Evolutionary conservation across 2,329 filamentous ascomycete species (phyloP), one percentile per base, ranked within the genome.

Genomic region (Aureobasidium sp.): DNA sequence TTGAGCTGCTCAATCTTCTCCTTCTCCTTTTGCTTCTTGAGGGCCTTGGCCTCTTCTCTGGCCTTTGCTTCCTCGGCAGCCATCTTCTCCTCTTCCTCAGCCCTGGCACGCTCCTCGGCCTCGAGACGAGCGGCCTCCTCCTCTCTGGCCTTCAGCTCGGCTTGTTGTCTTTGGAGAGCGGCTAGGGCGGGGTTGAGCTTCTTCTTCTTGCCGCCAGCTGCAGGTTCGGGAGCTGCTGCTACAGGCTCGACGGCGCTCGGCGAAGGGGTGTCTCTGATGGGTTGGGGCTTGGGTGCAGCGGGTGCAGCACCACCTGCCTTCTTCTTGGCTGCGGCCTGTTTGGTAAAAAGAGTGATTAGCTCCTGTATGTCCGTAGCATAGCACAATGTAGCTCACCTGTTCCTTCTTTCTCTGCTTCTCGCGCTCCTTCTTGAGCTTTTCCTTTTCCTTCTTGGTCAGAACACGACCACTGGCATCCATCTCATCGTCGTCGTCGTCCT

Each of bases 391-490:
- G 71, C 79, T 61, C 74, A 94, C 90, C 84, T 97, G 88, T 76
- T 99, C 94, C 84, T 92, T 99, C 79, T 99, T 99, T 67, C 92
- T 83, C 78, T 94, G 89, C 84, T 99, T 99, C 79, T 99, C 94
- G 63, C 90, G 86, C 79, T 99, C 94, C 78, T 96, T 99, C 82
- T 93, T 97, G 70, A 93, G 81, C 76, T 90, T 95, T 74, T 99
- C 94, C 79, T 99, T 99, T 78, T 99, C 92, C 61, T 95, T 94
- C 83, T 97, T 99, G 40, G 90, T 95, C 77, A 97, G 85, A 51
- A 97, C 81, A 60, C 85, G 83, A 46, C 87, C 87, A 62, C 79
- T 78, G 4, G 79, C 80, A 8, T 74, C 83, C 19, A 79, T 80
- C 21, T 79, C 80, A 2, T 78, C 80, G 6, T 78, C 81, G 4